phyloP scores from a whole-genome alignment of 495 filamentous ascomycete species.

The Tuber calosporum region DNA sequence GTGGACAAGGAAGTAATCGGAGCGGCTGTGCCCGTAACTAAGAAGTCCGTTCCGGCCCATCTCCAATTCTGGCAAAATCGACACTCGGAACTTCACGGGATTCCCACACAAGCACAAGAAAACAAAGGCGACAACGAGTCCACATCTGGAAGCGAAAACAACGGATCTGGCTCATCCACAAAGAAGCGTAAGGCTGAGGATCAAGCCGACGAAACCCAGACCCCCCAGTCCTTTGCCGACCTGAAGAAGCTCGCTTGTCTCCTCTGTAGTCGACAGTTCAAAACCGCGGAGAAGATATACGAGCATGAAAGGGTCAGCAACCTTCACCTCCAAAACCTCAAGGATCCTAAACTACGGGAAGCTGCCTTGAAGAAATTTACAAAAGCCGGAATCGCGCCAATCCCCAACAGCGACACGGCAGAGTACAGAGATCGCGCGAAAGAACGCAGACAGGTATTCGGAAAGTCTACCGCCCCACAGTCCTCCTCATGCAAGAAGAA shows the following conservation, averaged over 20 bases:
- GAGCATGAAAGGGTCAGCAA: constrained; percentile 70
- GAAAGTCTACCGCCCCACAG: constrained; percentile 55
- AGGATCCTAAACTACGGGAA: constrained; percentile 53
- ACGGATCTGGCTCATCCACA: constrained; percentile 20
- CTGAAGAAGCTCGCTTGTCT: constrained; percentile 64
- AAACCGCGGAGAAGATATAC: constrained; percentile 59
- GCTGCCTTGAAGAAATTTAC: constrained; percentile 56
- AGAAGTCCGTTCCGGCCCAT: constrained; percentile 54
- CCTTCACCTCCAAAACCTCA: constrained; percentile 64
- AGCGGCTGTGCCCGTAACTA: constrained; percentile 42
- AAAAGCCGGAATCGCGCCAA: constrained; percentile 46
- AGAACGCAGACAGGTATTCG: constrained; percentile 69
- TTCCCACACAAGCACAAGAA: constrained; percentile 18
- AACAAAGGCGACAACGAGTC: constrained; percentile 21
- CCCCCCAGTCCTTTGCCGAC: constrained; percentile 60
- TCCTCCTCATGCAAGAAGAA: constrained; percentile 45
- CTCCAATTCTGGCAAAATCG: constrained; percentile 85
- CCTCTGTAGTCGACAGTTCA: constrained; percentile 69
- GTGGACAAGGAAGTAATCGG: constrained; percentile 48
- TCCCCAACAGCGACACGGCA: constrained; percentile 38
- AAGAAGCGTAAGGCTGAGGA: constrained; percentile 31
- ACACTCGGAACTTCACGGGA: constrained; percentile 72
- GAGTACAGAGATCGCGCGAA: constrained; percentile 76
- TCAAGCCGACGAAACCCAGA: constrained; percentile 12
- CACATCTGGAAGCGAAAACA: constrained; percentile 34